Evolutionary conservation across 257 asterid genomes (phyloP).

Genomic region (Prunella vulgaris): DNA sequence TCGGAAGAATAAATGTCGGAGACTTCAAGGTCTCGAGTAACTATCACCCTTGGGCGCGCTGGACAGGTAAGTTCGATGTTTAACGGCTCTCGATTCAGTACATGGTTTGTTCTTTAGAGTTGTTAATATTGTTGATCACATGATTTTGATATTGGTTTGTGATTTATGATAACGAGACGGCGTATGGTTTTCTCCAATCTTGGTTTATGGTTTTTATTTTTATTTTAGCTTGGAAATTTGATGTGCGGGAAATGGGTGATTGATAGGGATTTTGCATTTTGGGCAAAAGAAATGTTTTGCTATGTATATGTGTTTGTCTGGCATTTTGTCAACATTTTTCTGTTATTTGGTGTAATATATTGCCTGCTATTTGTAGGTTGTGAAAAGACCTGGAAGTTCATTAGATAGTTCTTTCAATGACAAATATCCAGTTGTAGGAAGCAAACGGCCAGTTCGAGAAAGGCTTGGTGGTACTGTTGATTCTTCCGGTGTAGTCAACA

Average conservation of each 20-base stretch:
- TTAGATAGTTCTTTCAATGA: slow-evolving; percentile 29
- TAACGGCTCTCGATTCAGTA: background rate
- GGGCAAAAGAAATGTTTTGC: background rate
- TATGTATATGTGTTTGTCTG: background rate
- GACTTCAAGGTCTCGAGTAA: slow-evolving; percentile 67
- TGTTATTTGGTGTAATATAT: background rate
- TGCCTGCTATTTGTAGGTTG: slow-evolving; percentile 51
- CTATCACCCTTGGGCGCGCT: slow-evolving; percentile 78
- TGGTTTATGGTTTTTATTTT: background rate
- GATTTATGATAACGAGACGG: background rate
- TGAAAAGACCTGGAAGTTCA: slow-evolving; percentile 48
- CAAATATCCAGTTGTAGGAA: slow-evolving; percentile 45
- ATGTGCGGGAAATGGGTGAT: slow-evolving; percentile 4
- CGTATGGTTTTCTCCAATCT: background rate
- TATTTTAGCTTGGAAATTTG: background rate
- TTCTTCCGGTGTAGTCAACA: slow-evolving; percentile 32
- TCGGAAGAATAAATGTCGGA: slow-evolving; percentile 54
- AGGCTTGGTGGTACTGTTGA: slow-evolving; percentile 73
- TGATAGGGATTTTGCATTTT: slow-evolving; percentile 14
- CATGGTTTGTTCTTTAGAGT: background rate
- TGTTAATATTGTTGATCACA: background rate
- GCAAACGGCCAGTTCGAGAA: slow-evolving; percentile 69
- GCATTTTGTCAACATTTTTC: background rate
- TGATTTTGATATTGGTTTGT: background rate
- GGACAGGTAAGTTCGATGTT: slow-evolving; percentile 55